Conservation (phyloP, 352 stramenopile genomes). For the Globisporangium viniferum region DNA sequence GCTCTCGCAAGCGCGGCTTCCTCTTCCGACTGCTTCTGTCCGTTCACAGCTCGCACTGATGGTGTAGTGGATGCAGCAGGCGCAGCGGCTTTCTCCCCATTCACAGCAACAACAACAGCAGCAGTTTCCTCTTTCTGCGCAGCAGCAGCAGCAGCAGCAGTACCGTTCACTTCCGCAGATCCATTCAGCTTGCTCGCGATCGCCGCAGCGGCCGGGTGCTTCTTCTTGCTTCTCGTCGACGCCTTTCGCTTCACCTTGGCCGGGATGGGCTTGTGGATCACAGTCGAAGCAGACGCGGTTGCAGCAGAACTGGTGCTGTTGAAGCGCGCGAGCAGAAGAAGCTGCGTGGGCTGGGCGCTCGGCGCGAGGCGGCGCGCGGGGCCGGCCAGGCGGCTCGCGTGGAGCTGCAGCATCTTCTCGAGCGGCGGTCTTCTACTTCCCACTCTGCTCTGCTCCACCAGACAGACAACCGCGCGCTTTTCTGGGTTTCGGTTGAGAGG, state of each 20-base stretch:
- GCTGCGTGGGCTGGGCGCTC: not conserved
- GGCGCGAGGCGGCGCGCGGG: constrained; percentile 10
- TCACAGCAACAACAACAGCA: not conserved
- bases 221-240: constrained; percentile 17
- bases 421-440: not conserved
- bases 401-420: constrained; percentile 16
- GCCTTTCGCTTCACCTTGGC: constrained; percentile 23
- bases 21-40: constrained; percentile 14
- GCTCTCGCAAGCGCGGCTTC: constrained; percentile 12
- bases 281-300: not conserved
- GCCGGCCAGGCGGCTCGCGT: constrained; percentile 14
- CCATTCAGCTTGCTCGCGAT: constrained; percentile 22
- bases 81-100: not conserved
- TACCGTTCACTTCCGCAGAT: constrained; percentile 4
- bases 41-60: constrained; percentile 2
- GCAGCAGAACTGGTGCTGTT: constrained; percentile 8
- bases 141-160: not conserved
- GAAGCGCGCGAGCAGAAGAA: constrained; percentile 11
- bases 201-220: constrained; percentile 10
- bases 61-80: not conserved
- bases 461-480: constrained; percentile 1
- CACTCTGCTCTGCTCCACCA: constrained; percentile 6
- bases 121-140: not conserved
- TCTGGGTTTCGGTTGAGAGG: not conserved
- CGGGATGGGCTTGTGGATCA: constrained; percentile 20